Base-by-base conservation (phyloP, 108 stramenopile genomes). In the Seminavis robusta region DNA sequence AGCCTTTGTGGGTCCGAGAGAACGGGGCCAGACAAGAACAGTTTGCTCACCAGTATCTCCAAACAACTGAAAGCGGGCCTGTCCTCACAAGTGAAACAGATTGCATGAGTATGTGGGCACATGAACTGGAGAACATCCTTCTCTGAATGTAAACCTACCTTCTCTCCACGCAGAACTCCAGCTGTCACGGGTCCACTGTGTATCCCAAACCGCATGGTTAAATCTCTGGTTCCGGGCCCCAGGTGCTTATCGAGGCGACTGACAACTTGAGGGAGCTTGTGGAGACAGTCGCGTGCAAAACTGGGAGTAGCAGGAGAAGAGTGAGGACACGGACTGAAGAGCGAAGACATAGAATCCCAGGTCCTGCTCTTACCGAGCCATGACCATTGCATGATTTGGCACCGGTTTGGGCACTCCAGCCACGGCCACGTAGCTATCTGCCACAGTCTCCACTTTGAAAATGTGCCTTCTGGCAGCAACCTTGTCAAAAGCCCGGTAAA, bases 361-460 rank as follows among this genome's bases (percentile, higher is more conserved):
- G n/a, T n/a, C n/a, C n/a, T n/a, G n/a, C n/a, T n/a, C n/a, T n/a
- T n/a, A n/a, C n/a, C 71, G 28, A 5, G 71, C 61, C 43, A 80
- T 50, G 20, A 74, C 55, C 13, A 68, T 50, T 3, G 74, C 74
- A 68, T 80, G 78, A 52, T 80, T 71, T 1, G 62, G 46, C 19
- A 20, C 26, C 15, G 68, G 69, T n/a, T 72, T 49, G 0, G 78
- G 78, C 10, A 80, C 21, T 38, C 78, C 78, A 50, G 73, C 73
- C n/a, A n/a, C n/a, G n/a, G 78, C 78, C n/a, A 80, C 39, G 31
- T 80, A 80, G 28, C 78, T 75, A 59, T 80, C 78, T 3, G 74
- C 56, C 19, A 79, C 61, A 19, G 77, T 79, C 26, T 52, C 60
- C 8, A 77, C 29, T 32, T 74, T 79, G 73, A 69, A 79, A 1